These are phyloP conservation scores for Jamesozyma rosinii DNA, from an alignment of 805 yeast species.

Conservation along the genomic window DNA sequence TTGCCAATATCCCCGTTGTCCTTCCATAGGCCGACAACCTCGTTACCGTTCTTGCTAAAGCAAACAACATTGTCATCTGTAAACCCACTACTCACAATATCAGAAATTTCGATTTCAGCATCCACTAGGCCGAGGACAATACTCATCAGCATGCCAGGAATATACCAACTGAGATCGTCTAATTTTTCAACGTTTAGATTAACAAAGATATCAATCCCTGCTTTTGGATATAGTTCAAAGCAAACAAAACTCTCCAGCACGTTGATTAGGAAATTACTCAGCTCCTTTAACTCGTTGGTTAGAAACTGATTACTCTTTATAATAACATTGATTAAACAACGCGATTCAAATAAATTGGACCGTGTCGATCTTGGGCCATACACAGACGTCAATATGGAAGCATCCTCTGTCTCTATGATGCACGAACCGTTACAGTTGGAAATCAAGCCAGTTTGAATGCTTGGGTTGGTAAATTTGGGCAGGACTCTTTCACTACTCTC, in stretches of 20 bases:
- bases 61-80: slow-evolving; percentile 39
- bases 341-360: slow-evolving; percentile 53
- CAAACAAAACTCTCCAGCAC: slow-evolving; percentile 33
- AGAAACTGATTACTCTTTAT: slow-evolving; percentile 29
- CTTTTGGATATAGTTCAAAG: slow-evolving; percentile 75
- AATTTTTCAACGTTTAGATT: slow-evolving; percentile 40
- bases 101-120: slow-evolving; percentile 72
- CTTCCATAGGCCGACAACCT: slow-evolving; percentile 53
- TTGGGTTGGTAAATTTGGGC: slow-evolving; percentile 2
- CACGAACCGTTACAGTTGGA: slow-evolving; percentile 77
- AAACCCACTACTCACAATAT: slow-evolving; percentile 61
- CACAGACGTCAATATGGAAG: slow-evolving; percentile 53
- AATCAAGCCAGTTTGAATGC: slow-evolving; percentile 49
- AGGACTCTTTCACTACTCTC: not conserved
- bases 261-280: slow-evolving; percentile 33
- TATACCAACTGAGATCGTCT: slow-evolving; percentile 14
- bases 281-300: slow-evolving; percentile 32
- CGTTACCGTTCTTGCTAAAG: slow-evolving; percentile 46
- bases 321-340: slow-evolving; percentile 54
- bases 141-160: slow-evolving; percentile 31
- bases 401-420: slow-evolving; percentile 52
- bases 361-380: slow-evolving; percentile 86
- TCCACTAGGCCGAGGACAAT: slow-evolving; percentile 71
- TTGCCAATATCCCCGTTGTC: slow-evolving; percentile 27
- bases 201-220: slow-evolving; percentile 72